Base-by-base conservation (phyloP, 345 rosid genomes). In the Pseudoturritis turrita region DNA sequence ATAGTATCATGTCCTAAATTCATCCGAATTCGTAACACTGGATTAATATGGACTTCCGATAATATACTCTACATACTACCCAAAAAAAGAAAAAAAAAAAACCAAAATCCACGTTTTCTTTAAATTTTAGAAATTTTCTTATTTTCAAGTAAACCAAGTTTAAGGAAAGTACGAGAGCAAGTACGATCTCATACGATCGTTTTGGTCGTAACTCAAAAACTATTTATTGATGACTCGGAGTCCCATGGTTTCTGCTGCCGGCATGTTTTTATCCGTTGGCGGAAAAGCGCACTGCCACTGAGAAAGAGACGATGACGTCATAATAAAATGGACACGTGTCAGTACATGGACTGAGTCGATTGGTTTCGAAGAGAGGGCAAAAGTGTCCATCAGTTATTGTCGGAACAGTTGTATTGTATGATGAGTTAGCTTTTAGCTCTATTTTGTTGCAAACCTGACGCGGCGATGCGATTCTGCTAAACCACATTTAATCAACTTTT, bases 391-490 rank as follows among this genome's bases (percentile, higher is more conserved):
- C 25, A 29, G 44, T 74, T 57, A 10, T 37, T 65, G 52, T 49
- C 35, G 56, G 29, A 59, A 68, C 74, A 60, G 62, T 59, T 60
- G 43, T 31, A 59, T 4, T n/a, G n/a, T n/a, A n/a, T n/a, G n/a
- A 21, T 21, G 73, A 60, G 35, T 68, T 41, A 23, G 46, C 36
- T 74, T 23, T 68, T 41, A 23, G 46, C 36, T 74, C 33, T 41
- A 58, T 66, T 57, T 26, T 21, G 31, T 7, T 55, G 58, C 12
- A 45, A 29, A 15, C 46, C 53, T 58, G 74, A 61, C 79, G 79
- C 79, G 79, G 79, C 79, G 79, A 68, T 61, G 64, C 63, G 79
- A 61, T 28, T 18, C 28, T 75, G 70, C 36, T 22, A 6, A 36
- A 56, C 25, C 23, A 0, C 36, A 53, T 44, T 67, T 41, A 74